Conservation (phyloP, 2,329 filamentous ascomycete genomes). For the Fusarium sp. region DNA sequence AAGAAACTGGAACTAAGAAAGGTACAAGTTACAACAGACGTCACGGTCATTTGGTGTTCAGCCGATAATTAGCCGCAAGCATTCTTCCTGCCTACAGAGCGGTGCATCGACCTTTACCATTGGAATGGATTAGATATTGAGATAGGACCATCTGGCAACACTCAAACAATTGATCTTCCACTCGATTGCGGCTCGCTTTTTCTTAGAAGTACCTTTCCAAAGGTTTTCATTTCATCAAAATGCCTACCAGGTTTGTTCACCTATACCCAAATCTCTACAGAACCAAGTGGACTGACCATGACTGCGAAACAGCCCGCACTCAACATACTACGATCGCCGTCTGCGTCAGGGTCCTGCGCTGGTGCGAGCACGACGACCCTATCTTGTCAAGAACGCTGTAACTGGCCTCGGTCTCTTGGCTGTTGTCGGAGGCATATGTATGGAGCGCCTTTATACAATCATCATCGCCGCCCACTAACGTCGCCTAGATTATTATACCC, state of each 20-base stretch:
- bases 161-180: conserved; percentile 12
- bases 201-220: background rate
- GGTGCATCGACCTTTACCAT: conserved; percentile 19
- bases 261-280: background rate
- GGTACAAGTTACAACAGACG: conserved; percentile 40
- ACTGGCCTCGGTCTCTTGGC: conserved; percentile 80
- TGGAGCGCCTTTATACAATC: conserved; percentile 54
- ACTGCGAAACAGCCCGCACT: conserved; percentile 56
- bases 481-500: conserved; percentile 67
- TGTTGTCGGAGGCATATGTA: conserved; percentile 90
- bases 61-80: conserved; percentile 42
- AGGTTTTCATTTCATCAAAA: conserved; percentile 3
- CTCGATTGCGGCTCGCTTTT: background rate
- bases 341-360: conserved; percentile 89
- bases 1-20: conserved; percentile 20
- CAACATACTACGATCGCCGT: conserved; percentile 90
- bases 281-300: conserved; percentile 36
- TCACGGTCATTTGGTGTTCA: conserved; percentile 28
- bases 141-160: conserved; percentile 12
- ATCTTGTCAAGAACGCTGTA: conserved; percentile 87
- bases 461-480: conserved; percentile 25
- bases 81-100: conserved; percentile 35
- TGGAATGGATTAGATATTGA: conserved; percentile 5
- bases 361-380: conserved; percentile 90
- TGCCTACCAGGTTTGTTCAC: conserved; percentile 40